phyloP scores from a whole-genome alignment of 352 stramenopile genomes.

The Peronospora farinosa region DNA sequence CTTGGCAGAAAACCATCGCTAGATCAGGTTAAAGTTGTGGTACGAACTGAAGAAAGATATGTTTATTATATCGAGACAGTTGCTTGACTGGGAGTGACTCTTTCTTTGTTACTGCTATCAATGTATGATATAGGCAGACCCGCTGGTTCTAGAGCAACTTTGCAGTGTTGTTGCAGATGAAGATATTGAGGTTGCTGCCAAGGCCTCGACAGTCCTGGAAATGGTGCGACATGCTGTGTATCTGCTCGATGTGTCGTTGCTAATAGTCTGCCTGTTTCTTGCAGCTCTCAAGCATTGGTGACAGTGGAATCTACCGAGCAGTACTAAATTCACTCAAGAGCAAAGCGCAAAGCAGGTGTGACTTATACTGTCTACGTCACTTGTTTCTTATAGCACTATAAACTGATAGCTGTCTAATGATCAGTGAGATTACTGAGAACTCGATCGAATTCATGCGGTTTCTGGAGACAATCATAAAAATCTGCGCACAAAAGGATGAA shows the following conservation, averaged over 20 bases:
- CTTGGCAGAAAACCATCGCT: slow-evolving; percentile 42
- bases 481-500: slow-evolving; percentile 48
- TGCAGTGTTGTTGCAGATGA: slow-evolving; percentile 57
- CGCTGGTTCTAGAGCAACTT: slow-evolving; percentile 47
- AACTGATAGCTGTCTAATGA: slow-evolving; percentile 8
- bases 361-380: not conserved
- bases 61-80: not conserved
- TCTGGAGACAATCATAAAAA: slow-evolving; percentile 60
- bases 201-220: slow-evolving; percentile 53
- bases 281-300: slow-evolving; percentile 41
- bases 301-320: slow-evolving; percentile 36
- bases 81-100: not conserved
- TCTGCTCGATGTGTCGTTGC: not conserved
- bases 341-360: slow-evolving; percentile 45
- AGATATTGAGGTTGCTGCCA: slow-evolving; percentile 61
- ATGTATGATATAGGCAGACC: slow-evolving; percentile 34
- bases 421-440: slow-evolving; percentile 37
- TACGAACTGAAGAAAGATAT: slow-evolving; percentile 20
- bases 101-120: slow-evolving; percentile 10
- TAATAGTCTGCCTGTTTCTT: not conserved
- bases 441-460: slow-evolving; percentile 78
- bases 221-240: slow-evolving; percentile 29
- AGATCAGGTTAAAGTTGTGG: slow-evolving; percentile 47
- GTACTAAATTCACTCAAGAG: slow-evolving; percentile 46
- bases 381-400: not conserved